Base-by-base conservation (phyloP, 2,329 filamentous ascomycete genomes). In the Alternaria postmessia region DNA sequence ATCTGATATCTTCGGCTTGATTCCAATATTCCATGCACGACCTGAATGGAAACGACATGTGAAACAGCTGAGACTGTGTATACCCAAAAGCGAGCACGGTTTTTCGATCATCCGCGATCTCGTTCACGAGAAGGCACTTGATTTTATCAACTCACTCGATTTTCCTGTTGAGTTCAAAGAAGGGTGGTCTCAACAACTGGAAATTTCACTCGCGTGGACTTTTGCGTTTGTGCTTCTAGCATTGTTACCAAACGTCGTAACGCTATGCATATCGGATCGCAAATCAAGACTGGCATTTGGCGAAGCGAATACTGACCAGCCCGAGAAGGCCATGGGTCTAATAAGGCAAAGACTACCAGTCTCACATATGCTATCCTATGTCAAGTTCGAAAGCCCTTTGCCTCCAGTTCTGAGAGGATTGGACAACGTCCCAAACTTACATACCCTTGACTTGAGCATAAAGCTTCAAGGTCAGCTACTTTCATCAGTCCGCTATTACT, bases 1-100 rank as follows among this genome's bases (percentile, higher is more conserved):
- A n/a, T 30, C 54, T 8, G 26, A 51, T 36, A 28, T 59, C 7
- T 38, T 51, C 18, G 38, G 36, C 22, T 54, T 62, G 36, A 28
- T 66, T 11, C 48, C 39, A 4, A 57, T 32, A 36, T 18, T 63
- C 2, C 24, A 58, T 22, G 44, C n/a, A 8, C 55, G 56, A 11
- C 49, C 49, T 5, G 54, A 63, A n/a, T 48, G 58, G 16, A 36
- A 22, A 20, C 48, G 47, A n/a, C 26, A 61, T 41, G 24, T 68
- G 7, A 60, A 57, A 20, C 54, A 64, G 34, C 54, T 68, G 14
- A 55, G 63, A 3, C 18, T 67, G 18, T 62, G 51, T 22, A 41
- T 59, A 28, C 54, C 57, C 5, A 30, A 5, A 16, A 36, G 34
- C 5, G 44, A 41, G 8, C 16, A 18, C 20, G 32, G 20, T 18